A percentile compares a stretch with the other conserved stretches of the same genome.
Conservation (phyloP, 179 eudicot species). For the Dionaea muscipula region DNA sequence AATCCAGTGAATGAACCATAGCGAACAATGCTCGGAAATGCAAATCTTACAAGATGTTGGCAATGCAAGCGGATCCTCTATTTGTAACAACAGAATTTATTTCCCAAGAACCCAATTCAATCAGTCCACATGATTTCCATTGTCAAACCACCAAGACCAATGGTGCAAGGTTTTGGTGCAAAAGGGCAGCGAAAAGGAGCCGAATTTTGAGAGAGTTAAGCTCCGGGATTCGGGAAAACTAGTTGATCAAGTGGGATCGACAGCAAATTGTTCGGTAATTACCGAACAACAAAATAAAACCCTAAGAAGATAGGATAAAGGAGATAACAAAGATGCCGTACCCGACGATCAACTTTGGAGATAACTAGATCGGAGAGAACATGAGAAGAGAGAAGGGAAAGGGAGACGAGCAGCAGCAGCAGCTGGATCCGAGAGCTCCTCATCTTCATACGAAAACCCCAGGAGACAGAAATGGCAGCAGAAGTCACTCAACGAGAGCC, state of each 20-base stretch:
- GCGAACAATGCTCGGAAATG: background rate
- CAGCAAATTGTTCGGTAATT: background rate
- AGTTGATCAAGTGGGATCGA: background rate
- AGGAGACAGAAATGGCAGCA: too few relatives aligned
- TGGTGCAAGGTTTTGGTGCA: too few relatives aligned
- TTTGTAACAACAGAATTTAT: background rate
- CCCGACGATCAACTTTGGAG: constrained; percentile 78
- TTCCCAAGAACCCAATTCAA: background rate
- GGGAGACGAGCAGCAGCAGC: constrained; percentile 17
- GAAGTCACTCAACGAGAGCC: too few relatives aligned
- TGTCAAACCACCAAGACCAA: too few relatives aligned
- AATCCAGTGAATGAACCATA: background rate
- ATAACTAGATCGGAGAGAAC: constrained; percentile 66
- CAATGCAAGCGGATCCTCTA: too few relatives aligned
- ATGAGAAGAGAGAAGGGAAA: constrained; percentile 25
- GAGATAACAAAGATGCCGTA: constrained; percentile 20
- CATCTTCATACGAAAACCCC: too few relatives aligned
- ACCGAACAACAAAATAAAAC: background rate
- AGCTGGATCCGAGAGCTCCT: too few relatives aligned
- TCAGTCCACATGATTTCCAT: background rate
- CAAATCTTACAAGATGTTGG: background rate
- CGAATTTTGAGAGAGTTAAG: too few relatives aligned
- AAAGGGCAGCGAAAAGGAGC: too few relatives aligned
- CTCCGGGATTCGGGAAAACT: background rate
- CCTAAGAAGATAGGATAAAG: background rate